Evolutionary conservation across 345 rosid genomes (phyloP).

Genomic region (Gossypioides kirkii): DNA sequence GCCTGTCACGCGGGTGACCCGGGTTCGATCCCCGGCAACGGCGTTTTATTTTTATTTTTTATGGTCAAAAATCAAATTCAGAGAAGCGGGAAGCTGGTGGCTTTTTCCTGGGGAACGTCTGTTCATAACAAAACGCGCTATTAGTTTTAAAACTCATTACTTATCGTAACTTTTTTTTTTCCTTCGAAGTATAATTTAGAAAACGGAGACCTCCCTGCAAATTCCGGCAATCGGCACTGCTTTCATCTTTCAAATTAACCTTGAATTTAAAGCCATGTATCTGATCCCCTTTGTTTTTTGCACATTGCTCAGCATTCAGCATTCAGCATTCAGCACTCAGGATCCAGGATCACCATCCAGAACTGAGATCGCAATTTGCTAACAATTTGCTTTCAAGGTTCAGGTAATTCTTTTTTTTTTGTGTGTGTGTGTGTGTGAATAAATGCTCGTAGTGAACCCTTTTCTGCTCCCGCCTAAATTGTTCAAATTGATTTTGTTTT

Average conservation of each 20-base stretch:
- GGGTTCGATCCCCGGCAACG: slow-evolving; percentile 98
- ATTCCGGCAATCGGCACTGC: neutral
- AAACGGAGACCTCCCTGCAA: neutral
- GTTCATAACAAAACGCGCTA: no score
- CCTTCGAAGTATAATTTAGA: neutral
- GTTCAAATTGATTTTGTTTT: neutral
- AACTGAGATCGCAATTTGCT: neutral
- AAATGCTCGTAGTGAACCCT: no score
- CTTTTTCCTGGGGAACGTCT: neutral
- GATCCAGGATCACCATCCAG: neutral
- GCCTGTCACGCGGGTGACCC: slow-evolving; percentile 97
- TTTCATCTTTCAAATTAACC: neutral
- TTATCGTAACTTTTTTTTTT: neutral
- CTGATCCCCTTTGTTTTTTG: neutral
- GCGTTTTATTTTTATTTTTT: slow-evolving; percentile 17
- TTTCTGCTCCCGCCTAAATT: neutral
- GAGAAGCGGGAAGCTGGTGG: neutral
- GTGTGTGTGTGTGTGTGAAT: neutral
- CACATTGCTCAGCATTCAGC: neutral
- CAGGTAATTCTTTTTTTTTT: neutral
- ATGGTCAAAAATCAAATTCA: no score
- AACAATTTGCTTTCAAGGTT: neutral
- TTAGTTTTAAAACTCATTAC: no score
- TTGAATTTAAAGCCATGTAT: neutral
- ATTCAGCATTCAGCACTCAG: no score